Conservation (phyloP, 1,284 basidiomycete species). For the Xanthoconium separans region DNA sequence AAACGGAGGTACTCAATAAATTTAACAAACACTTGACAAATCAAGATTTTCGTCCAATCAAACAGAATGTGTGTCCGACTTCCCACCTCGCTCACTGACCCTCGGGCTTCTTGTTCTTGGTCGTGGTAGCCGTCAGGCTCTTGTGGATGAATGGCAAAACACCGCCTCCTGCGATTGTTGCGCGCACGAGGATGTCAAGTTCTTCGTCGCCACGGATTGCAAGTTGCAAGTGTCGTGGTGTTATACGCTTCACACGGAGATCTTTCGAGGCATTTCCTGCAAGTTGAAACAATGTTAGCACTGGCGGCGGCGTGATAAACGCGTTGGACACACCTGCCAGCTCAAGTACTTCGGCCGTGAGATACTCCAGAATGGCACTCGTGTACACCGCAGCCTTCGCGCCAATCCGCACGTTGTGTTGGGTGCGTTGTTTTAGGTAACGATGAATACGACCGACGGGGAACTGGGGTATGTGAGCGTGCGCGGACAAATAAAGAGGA, state of each 20-base stretch:
- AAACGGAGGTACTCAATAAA: constrained; percentile 19
- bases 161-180: constrained; percentile 80
- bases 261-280: constrained; percentile 96
- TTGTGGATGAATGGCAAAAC: constrained; percentile 98
- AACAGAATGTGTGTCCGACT: neutral
- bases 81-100: constrained; percentile 21
- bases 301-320: neutral
- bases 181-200: constrained; percentile 74
- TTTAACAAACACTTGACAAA: constrained; percentile 12
- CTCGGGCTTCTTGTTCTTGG: constrained; percentile 33
- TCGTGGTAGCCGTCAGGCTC: constrained; percentile 51
- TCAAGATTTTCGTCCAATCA: constrained; percentile 3
- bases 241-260: constrained; percentile 94
- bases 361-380: constrained; percentile 88
- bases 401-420: constrained; percentile 91
- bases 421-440: constrained; percentile 90
- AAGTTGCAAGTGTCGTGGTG: constrained; percentile 88
- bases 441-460: constrained; percentile 94
- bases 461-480: constrained; percentile 52
- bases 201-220: constrained; percentile 97
- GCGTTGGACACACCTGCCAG: constrained; percentile 64
- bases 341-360: constrained; percentile 89
- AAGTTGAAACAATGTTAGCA: neutral
- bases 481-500: neutral
- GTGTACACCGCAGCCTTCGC: constrained; percentile 93